These are phyloP conservation scores for Pisolithus albus DNA, from an alignment of 768 basidiomycete genomes.

Conservation along the genomic window DNA sequence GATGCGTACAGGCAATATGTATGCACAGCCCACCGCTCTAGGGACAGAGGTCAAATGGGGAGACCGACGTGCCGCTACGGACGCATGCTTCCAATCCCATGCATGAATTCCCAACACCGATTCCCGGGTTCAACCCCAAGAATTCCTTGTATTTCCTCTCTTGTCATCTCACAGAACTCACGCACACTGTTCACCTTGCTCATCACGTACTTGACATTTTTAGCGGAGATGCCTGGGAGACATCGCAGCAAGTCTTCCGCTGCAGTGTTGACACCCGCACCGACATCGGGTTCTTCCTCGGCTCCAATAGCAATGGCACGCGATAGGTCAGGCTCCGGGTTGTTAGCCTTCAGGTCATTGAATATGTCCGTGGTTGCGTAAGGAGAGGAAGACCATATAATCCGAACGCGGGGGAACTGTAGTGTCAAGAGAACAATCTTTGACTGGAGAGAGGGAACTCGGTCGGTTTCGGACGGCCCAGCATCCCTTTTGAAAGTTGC, in stretches of 20 bases:
- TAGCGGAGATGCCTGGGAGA: conserved; percentile 78
- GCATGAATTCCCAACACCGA: conserved; percentile 75
- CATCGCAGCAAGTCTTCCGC: conserved; percentile 79
- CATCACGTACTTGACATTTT: conserved; percentile 84
- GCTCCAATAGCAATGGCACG: conserved; percentile 77
- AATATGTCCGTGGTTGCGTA: conserved; percentile 90
- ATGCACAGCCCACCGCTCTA: too few species aligned
- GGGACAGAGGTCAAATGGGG: not conserved
- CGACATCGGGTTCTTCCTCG: conserved; percentile 62
- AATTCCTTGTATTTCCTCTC: conserved; percentile 60
- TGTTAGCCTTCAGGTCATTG: conserved; percentile 78
- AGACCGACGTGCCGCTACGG: not conserved
- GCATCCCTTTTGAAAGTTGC: conserved; percentile 43
- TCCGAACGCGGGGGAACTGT: conserved; percentile 83
- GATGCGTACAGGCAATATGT: too few species aligned
- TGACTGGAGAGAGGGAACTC: conserved; percentile 64
- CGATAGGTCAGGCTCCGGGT: conserved; percentile 71
- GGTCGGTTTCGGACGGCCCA: conserved; percentile 18
- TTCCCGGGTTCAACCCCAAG: conserved; percentile 79
- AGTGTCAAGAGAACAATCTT: conserved; percentile 88
- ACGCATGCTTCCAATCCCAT: conserved; percentile 39
- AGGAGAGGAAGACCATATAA: conserved; percentile 97
- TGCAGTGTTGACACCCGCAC: conserved; percentile 61
- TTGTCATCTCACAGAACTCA: conserved; percentile 60
- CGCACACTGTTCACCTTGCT: conserved; percentile 69